Evolutionary conservation across 1,284 basidiomycete genomes (phyloP).

Genomic region (Mrakiaceae sp.): DNA sequence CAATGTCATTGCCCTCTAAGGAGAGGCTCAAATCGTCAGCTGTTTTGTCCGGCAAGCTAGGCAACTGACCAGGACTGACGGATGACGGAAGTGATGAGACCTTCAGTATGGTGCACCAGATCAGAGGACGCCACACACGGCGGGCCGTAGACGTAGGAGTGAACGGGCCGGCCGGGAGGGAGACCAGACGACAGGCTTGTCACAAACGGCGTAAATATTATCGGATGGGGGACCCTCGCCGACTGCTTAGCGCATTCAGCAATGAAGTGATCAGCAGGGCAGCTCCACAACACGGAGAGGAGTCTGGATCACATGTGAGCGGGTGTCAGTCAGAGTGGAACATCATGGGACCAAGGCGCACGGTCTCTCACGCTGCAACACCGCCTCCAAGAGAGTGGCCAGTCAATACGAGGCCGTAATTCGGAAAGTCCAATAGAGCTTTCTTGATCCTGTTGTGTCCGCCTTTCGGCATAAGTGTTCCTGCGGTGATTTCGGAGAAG

Average conservation of each 20-base stretch:
- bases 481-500: neutral
- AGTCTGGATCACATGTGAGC: slow-evolving; percentile 1
- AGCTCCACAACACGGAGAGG: slow-evolving; percentile 23
- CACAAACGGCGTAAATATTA: slow-evolving; percentile 36
- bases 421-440: slow-evolving; percentile 35
- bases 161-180: slow-evolving; percentile 35
- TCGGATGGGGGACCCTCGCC: neutral
- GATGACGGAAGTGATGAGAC: slow-evolving; percentile 38
- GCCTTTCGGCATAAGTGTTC: too few species aligned
- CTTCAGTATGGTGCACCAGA: slow-evolving; percentile 35
- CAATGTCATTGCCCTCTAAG: slow-evolving; percentile 27
- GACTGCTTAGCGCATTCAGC: neutral
- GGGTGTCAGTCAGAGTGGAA: neutral
- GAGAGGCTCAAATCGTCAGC: neutral
- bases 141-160: slow-evolving; percentile 26
- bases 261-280: slow-evolving; percentile 15
- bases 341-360: neutral
- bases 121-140: slow-evolving; percentile 39
- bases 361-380: slow-evolving; percentile 30
- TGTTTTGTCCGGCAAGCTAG: neutral
- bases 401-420: slow-evolving; percentile 40
- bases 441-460: slow-evolving; percentile 23
- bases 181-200: slow-evolving; percentile 36
- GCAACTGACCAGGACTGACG: slow-evolving; percentile 23
- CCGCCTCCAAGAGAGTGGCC: slow-evolving; percentile 43